phyloP scores from a whole-genome alignment of 805 yeast species.

The Candida tammaniensis region DNA sequence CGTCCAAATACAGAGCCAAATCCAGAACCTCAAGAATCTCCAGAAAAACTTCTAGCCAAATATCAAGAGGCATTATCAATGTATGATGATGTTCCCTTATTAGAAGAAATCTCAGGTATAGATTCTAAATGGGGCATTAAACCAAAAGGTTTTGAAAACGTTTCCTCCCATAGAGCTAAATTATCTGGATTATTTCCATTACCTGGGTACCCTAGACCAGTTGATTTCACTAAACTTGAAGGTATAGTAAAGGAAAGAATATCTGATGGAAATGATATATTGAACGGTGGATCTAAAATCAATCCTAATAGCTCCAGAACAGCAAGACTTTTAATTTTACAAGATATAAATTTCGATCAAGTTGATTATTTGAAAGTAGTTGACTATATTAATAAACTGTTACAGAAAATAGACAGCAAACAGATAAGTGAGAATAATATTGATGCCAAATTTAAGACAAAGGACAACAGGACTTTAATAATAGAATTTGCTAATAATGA shows the following conservation, averaged over 20 bases:
- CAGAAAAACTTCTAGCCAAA: slow-evolving; percentile 20
- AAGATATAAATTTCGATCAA: slow-evolving; percentile 29
- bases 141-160: slow-evolving; percentile 71
- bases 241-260: slow-evolving; percentile 36
- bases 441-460: slow-evolving; percentile 32
- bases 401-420: slow-evolving; percentile 40
- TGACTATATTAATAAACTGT: slow-evolving; percentile 43
- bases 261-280: slow-evolving; percentile 26
- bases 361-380: slow-evolving; percentile 38
- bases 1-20: too few relatives aligned
- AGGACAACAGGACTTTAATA: slow-evolving; percentile 38
- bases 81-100: slow-evolving; percentile 39
- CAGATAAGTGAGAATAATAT: slow-evolving; percentile 32
- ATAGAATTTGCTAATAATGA: slow-evolving; percentile 50
- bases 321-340: slow-evolving; percentile 29
- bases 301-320: slow-evolving; percentile 38
- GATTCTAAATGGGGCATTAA: slow-evolving; percentile 67
- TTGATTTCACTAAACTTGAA: slow-evolving; percentile 39
- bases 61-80: slow-evolving; percentile 26
- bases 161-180: slow-evolving; percentile 75
- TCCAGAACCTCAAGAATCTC: slow-evolving; percentile 4
- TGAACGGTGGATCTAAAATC: slow-evolving; percentile 32
- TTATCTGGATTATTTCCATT: slow-evolving; percentile 73
- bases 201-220: slow-evolving; percentile 60
- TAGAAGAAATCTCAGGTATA: slow-evolving; percentile 52